phyloP scores from a whole-genome alignment of 805 yeast species.

The Vanderwaltozyma verrucispora region DNA sequence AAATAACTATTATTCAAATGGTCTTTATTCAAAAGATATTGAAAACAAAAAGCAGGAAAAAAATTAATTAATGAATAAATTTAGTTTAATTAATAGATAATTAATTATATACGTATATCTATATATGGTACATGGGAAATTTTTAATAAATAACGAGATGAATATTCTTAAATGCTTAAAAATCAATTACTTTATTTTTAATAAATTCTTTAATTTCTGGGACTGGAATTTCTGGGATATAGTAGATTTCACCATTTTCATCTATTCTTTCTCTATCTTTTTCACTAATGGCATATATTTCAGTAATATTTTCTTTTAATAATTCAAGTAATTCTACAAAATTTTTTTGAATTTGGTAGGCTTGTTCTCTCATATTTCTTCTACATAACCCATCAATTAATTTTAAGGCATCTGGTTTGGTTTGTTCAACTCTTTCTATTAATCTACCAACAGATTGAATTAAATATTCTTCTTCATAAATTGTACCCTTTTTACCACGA shows the following conservation, averaged over 20 bases:
- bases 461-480: conserved; percentile 93
- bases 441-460: conserved; percentile 82
- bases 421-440: conserved; percentile 66
- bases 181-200: conserved; percentile 46
- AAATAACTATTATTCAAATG: conserved; percentile 28
- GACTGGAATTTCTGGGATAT: conserved; percentile 62
- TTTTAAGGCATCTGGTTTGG: conserved; percentile 62
- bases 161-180: conserved; percentile 22
- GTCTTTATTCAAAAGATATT: conserved; percentile 13
- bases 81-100: too few relatives aligned
- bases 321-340: conserved; percentile 48
- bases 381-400: conserved; percentile 70
- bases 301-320: conserved; percentile 52
- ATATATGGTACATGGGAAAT: neutral
- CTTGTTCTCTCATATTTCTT: conserved; percentile 65
- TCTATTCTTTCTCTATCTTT: conserved; percentile 81
- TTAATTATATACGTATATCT: too few relatives aligned
- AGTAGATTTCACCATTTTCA: conserved; percentile 77
- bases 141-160: neutral
- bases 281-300: conserved; percentile 74
- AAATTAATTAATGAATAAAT: too few relatives aligned
- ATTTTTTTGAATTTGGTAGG: conserved; percentile 63
- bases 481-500: conserved; percentile 94
- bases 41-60: too few relatives aligned
- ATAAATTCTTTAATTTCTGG: conserved; percentile 62